Conservation (phyloP, 805 yeast genomes). For the Jamesozyma rosinii region DNA sequence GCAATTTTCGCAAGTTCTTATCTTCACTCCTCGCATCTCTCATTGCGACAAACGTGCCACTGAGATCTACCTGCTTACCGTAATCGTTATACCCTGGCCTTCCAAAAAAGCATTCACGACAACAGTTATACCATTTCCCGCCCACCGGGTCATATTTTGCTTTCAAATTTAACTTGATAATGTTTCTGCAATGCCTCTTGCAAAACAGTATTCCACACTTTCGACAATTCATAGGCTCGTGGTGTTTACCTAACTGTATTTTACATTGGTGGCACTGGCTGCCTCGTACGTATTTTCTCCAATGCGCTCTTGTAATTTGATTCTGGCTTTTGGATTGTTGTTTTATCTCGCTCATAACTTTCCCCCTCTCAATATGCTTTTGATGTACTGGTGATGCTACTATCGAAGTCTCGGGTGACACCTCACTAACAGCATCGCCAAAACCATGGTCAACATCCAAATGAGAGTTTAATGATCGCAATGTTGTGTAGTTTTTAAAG, state of each 20-base stretch:
- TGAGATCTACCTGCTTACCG: constrained; percentile 41
- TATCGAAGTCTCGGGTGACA: background rate
- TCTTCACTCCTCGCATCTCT: constrained; percentile 42
- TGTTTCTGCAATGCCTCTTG: constrained; percentile 48
- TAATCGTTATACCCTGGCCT: constrained; percentile 46
- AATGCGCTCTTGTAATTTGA: constrained; percentile 29
- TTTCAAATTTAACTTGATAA: constrained; percentile 40
- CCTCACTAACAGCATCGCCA: constrained; percentile 9
- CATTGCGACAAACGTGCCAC: constrained; percentile 32
- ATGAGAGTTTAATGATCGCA: constrained; percentile 54
- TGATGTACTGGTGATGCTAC: background rate
- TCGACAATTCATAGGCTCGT: constrained; percentile 50
- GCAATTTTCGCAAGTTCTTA: constrained; percentile 43
- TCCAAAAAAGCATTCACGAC: constrained; percentile 47
- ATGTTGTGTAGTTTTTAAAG: constrained; percentile 43
- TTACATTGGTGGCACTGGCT: constrained; percentile 33
- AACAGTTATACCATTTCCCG: constrained; percentile 67
- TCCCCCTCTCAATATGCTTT: background rate
- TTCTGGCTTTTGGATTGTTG: background rate
- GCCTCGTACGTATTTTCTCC: constrained; percentile 8
- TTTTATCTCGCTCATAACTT: background rate
- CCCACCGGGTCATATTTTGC: constrained; percentile 38
- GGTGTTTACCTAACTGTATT: constrained; percentile 47
- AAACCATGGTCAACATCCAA: constrained; percentile 57
- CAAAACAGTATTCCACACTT: constrained; percentile 71